A percentile compares a stretch with the other conserved stretches of the same genome.
phyloP scores from a whole-genome alignment of 345 rosid species.

The Hirschfeldia incana region DNA sequence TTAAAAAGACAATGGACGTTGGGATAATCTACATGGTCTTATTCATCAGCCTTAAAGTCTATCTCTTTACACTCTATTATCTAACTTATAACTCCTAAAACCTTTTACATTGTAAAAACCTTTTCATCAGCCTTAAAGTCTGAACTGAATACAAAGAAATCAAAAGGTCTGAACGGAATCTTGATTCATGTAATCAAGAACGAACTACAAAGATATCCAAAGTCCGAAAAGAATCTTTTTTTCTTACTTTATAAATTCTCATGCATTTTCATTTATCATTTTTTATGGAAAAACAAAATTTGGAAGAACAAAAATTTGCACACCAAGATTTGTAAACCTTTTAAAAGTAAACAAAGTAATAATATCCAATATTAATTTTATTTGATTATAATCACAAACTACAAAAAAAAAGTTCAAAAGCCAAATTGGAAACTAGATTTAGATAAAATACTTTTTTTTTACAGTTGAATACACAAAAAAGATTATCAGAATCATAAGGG shows the following conservation, averaged over 20 bases:
- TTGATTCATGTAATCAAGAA: background rate
- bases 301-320: too few relatives aligned
- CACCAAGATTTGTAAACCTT: background rate
- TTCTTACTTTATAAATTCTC: background rate
- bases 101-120: background rate
- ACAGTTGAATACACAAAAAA: background rate
- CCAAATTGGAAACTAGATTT: background rate
- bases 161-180: background rate
- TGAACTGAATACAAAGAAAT: background rate
- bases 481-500: background rate
- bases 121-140: too few relatives aligned
- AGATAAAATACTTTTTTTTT: too few relatives aligned
- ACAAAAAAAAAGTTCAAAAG: background rate
- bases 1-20: background rate
- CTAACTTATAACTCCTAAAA: background rate
- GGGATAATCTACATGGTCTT: background rate
- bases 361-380: background rate
- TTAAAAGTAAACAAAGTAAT: background rate
- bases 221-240: background rate
- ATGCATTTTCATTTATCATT: background rate
- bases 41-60: slow-evolving; percentile 13
- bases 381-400: background rate
- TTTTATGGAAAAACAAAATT: background rate
- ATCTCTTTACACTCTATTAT: slow-evolving; percentile 1
- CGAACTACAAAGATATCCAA: background rate